phyloP scores from a whole-genome alignment of 2,329 filamentous ascomycete species.

The Alternaria tenuissima region DNA sequence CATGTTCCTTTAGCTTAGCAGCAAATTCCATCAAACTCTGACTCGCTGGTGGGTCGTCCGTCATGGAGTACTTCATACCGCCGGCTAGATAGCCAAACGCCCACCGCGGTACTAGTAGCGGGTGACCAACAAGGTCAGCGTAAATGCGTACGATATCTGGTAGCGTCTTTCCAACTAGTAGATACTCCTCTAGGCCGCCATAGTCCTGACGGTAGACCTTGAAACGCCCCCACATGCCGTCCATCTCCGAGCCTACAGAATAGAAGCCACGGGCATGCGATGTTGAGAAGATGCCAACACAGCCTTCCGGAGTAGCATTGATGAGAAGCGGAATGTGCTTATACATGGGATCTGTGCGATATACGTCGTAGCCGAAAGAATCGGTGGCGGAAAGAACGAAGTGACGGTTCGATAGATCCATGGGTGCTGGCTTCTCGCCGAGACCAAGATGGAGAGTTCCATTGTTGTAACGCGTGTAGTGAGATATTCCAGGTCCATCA shows the following conservation, averaged over 20 bases:
- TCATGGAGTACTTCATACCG: constrained; percentile 68
- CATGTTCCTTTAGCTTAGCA: constrained; percentile 67
- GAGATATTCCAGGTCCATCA: constrained; percentile 68
- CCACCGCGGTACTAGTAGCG: constrained; percentile 73
- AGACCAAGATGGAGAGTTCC: constrained; percentile 73
- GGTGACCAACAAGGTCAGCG: constrained; percentile 73
- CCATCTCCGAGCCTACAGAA: constrained; percentile 74
- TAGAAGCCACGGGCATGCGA: constrained; percentile 71
- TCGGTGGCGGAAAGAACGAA: constrained; percentile 75
- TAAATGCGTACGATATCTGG: constrained; percentile 72
- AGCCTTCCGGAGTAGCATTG: constrained; percentile 70
- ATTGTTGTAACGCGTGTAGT: constrained; percentile 70
- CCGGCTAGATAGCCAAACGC: constrained; percentile 77
- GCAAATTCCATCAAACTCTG: constrained; percentile 69
- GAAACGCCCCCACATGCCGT: constrained; percentile 78
- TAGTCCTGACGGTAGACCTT: constrained; percentile 78
- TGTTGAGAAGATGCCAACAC: constrained; percentile 73
- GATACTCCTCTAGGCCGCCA: constrained; percentile 75
- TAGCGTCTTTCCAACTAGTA: constrained; percentile 71
- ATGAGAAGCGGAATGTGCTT: constrained; percentile 79
- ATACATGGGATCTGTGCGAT: constrained; percentile 75
- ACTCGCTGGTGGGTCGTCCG: constrained; percentile 63
- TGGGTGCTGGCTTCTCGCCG: constrained; percentile 76
- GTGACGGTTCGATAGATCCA: constrained; percentile 72
- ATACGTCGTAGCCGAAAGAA: constrained; percentile 76